Base-by-base conservation (phyloP, 768 basidiomycete species). In the Mycena sanguinolenta region DNA sequence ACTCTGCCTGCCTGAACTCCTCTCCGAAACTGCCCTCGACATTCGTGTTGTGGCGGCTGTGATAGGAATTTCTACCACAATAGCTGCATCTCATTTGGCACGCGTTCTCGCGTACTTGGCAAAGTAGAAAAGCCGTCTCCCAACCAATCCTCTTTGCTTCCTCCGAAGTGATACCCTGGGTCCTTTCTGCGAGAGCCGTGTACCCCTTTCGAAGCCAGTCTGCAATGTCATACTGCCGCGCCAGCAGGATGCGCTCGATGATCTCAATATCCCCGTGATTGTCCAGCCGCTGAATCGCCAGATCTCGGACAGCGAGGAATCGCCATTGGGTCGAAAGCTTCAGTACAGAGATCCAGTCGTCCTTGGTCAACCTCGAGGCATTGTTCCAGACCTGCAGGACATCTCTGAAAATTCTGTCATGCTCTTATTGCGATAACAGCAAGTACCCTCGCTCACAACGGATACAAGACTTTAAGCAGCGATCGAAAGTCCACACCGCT, bases 201-300 rank as follows among this genome's bases (percentile, higher is more conserved):
- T 81, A 73, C 28, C 79, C 82, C 9, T 73, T 64, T 21, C 81
- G 49, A 14, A 83, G 74, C 82, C 85, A 85, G 7, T 62, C 39
- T 7, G 75, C 58, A 13, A 86, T 78, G n/a, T 79, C 74, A 52
- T 79, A 79, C 39, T 77, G 67, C 19, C 74, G 71, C 1, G 80
- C 81, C 2, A 84, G 73, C 1, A 57, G 55, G 39, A 84, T 74
- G 57, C 77, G 79, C 30, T 79, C 75, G n/a, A 78, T 72, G 25
- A 76, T 70, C n/a, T 71, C 69, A 30, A 78, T 60, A 23, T 58
- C 57, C 7, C 46, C 34, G 8, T 57, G 54, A 9, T 32, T 38
- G 21, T 30, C 58, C 28, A 84, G 66, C 8, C 72, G 64, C 16
- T 73, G 4, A 19, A 83, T 69, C 17, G 82, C 79, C 23, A 75